Conservation (phyloP, 768 basidiomycete genomes). For the Pleurotus giganteus region DNA sequence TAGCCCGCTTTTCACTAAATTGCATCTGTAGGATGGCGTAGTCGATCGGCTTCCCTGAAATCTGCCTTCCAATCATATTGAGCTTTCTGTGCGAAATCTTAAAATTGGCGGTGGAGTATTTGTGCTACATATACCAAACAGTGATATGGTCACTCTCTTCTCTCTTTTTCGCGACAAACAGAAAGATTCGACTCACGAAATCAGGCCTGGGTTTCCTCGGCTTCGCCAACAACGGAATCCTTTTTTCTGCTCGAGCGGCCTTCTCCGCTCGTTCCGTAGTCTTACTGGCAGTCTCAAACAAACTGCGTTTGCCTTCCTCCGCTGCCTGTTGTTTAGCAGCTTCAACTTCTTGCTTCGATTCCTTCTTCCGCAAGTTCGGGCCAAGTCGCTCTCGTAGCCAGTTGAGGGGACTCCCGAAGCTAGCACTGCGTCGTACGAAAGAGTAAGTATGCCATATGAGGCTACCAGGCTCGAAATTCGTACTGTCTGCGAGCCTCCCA, state of each 20-base stretch:
- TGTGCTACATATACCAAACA: conserved; percentile 56
- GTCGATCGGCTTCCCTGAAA: conserved; percentile 90
- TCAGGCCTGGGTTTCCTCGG: conserved; percentile 1
- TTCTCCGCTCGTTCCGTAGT: conserved; percentile 20
- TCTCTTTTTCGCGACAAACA: not conserved
- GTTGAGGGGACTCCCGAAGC: conserved; percentile 54
- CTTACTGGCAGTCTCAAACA: conserved; percentile 43
- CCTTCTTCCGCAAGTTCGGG: conserved; percentile 44
- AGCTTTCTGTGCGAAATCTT: conserved; percentile 94
- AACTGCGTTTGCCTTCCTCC: conserved; percentile 41
- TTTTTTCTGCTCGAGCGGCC: conserved; percentile 11
- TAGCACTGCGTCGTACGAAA: conserved; percentile 31
- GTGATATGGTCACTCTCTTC: not conserved
- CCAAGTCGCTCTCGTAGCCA: conserved; percentile 65
- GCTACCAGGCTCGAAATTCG: conserved; percentile 14
- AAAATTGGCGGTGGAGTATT: conserved; percentile 90
- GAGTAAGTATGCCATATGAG: conserved; percentile 8
- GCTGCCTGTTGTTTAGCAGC: conserved; percentile 43
- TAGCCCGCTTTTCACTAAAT: conserved; percentile 91
- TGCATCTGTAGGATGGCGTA: conserved; percentile 96
- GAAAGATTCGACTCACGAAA: conserved; percentile 1
- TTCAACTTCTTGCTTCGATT: conserved; percentile 42
- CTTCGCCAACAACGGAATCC: not conserved
- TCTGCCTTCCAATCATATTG: conserved; percentile 83
- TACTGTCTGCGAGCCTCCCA: conserved; percentile 46